Percentiles rank a stretch among this genome's conserved stretches.
Evolutionary conservation across 2,329 filamentous ascomycete species (phyloP).

Genomic region (Alternaria sp.): DNA sequence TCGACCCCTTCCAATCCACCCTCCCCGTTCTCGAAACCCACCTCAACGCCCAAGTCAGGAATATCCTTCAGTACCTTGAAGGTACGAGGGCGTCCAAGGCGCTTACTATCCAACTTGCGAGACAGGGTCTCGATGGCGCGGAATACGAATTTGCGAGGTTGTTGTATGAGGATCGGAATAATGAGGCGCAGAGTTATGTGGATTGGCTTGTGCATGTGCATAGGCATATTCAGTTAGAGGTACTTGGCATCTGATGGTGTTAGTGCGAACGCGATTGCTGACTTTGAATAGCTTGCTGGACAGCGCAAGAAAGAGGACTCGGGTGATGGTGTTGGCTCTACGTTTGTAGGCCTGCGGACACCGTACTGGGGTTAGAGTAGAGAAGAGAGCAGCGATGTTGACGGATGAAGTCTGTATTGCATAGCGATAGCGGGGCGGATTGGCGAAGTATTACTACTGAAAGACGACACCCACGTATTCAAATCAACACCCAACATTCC

Average conservation of each 20-base stretch:
- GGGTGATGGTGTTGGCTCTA: constrained; percentile 36
- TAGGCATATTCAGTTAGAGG: constrained; percentile 87
- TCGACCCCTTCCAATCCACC: constrained; percentile 81
- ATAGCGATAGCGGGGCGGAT: constrained; percentile 29
- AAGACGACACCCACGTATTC: constrained; percentile 11
- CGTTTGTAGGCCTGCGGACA: constrained; percentile 49
- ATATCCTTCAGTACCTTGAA: constrained; percentile 86
- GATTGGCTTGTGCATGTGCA: constrained; percentile 98
- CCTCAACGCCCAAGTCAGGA: constrained; percentile 92
- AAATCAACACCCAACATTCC: not conserved
- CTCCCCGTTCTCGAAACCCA: constrained; percentile 89
- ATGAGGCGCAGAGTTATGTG: constrained; percentile 96
- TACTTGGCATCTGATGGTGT: constrained; percentile 32
- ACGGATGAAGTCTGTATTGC: constrained; percentile 25
- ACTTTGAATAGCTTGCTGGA: constrained; percentile 59
- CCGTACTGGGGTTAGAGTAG: constrained; percentile 47
- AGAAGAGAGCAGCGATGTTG: constrained; percentile 1
- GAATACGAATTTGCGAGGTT: constrained; percentile 95
- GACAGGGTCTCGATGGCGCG: constrained; percentile 91
- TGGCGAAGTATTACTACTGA: constrained; percentile 7
- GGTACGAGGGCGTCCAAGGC: constrained; percentile 84
- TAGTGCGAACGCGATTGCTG: not conserved
- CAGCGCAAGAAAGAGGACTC: constrained; percentile 74
- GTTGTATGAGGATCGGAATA: constrained; percentile 93
- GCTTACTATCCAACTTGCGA: constrained; percentile 84